These are phyloP conservation scores for Capronia coronata DNA, from an alignment of 2,329 filamentous ascomycete genomes.

Conservation along the genomic window DNA sequence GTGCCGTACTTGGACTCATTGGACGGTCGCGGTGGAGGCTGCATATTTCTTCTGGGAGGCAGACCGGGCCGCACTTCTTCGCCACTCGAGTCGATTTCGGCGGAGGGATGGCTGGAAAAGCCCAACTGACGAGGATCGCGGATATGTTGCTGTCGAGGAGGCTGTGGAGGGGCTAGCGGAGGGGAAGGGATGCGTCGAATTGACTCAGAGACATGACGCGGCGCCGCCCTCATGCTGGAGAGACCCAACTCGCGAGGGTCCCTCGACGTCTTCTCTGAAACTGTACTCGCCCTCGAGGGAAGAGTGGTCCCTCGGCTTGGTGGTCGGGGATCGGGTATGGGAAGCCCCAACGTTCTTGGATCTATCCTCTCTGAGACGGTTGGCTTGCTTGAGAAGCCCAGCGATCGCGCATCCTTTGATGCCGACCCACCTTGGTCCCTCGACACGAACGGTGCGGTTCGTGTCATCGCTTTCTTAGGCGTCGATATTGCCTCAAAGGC, in stretches of 20 bases:
- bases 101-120: slow-evolving; percentile 11
- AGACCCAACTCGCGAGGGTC: slow-evolving; percentile 33
- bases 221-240: slow-evolving; percentile 44
- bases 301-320: slow-evolving; percentile 10
- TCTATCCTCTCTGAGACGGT: slow-evolving; percentile 13
- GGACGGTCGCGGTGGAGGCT: slow-evolving; percentile 25
- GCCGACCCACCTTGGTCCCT: slow-evolving; percentile 1
- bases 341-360: slow-evolving; percentile 18
- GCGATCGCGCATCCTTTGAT: slow-evolving; percentile 21
- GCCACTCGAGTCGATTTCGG: slow-evolving; percentile 5
- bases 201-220: slow-evolving; percentile 25
- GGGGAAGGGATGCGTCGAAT: slow-evolving; percentile 18
- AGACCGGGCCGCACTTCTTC: slow-evolving; percentile 44
- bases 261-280: slow-evolving; percentile 19
- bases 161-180: slow-evolving; percentile 26
- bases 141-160: slow-evolving; percentile 3
- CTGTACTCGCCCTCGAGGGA: slow-evolving; percentile 20
- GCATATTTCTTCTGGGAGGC: slow-evolving; percentile 39
- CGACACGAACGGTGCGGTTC: not conserved
- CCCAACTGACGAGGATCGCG: slow-evolving; percentile 26
- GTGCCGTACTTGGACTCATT: slow-evolving; percentile 25
- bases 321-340: slow-evolving; percentile 10
- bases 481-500: not conserved
- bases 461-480: not conserved
- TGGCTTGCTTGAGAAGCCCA: slow-evolving; percentile 20